Evolutionary conservation across 225 moss, liverwort and hornwort genomes (phyloP).

Genomic region (Marchantia paleacea): DNA sequence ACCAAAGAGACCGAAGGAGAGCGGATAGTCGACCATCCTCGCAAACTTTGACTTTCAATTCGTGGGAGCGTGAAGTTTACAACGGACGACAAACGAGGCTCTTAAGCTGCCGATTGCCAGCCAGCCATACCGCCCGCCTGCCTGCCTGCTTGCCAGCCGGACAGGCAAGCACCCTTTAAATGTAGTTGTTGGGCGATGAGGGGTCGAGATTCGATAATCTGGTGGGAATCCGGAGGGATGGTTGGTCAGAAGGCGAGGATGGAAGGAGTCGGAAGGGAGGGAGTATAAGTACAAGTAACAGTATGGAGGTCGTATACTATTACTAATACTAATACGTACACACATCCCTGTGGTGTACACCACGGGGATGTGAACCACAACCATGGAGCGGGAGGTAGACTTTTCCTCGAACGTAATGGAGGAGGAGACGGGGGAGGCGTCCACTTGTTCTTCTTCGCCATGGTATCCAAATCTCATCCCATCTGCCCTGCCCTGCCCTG

Average conservation of each 20-base stretch:
- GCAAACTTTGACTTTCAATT: neutral
- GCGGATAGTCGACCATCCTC: neutral
- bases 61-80: neutral
- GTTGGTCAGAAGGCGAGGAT: neutral
- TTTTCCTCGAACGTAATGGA: slow-evolving; percentile 3
- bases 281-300: neutral
- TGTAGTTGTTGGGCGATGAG: slow-evolving; percentile 11
- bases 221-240: neutral
- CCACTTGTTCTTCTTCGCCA: slow-evolving; percentile 11
- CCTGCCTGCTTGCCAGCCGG: slow-evolving; percentile 6
- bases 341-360: too few relatives aligned
- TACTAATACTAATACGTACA: neutral
- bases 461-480: neutral
- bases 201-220: slow-evolving; percentile 2
- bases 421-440: neutral
- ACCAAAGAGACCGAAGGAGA: neutral
- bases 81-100: slow-evolving; percentile 5
- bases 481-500: neutral
- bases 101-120: neutral
- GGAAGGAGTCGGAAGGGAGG: neutral
- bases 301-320: neutral
- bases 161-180: neutral
- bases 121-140: neutral
- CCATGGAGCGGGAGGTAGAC: neutral
- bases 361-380: neutral